phyloP scores from a whole-genome alignment of 108 stramenopile species.

The Cylindrotheca closterium region DNA sequence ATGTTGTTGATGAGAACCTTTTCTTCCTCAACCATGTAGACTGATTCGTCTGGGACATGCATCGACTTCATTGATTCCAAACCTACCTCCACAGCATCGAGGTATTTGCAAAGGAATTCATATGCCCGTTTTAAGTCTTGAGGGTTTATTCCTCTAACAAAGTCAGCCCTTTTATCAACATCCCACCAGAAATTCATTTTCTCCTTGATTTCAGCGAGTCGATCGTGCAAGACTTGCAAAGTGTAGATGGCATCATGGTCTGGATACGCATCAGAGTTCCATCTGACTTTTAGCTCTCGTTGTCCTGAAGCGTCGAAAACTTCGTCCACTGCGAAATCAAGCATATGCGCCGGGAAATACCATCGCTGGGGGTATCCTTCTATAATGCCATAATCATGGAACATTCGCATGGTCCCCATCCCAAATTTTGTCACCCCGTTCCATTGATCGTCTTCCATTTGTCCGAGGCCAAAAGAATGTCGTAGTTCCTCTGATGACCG shows the following conservation, averaged over 20 bases:
- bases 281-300: neutral
- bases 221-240: neutral
- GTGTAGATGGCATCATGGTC: neutral
- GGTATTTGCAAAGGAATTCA: neutral
- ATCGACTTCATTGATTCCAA: neutral
- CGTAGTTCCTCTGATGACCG: neutral
- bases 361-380: constrained; percentile 63
- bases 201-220: neutral
- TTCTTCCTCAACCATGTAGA: neutral
- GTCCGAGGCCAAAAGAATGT: neutral
- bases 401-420: constrained; percentile 43
- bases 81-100: neutral
- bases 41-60: neutral
- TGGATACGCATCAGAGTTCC: neutral
- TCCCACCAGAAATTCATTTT: no score
- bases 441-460: neutral
- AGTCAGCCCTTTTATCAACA: neutral
- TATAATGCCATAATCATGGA: constrained; percentile 60
- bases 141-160: neutral
- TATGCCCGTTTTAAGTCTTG: neutral
- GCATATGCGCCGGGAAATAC: constrained; percentile 21
- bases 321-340: constrained; percentile 1
- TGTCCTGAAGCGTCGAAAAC: neutral
- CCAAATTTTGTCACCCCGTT: constrained; percentile 25
- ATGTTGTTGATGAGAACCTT: neutral